Evolutionary conservation across 2,329 filamentous ascomycete genomes (phyloP).

Genomic region (Penicillium sp.): DNA sequence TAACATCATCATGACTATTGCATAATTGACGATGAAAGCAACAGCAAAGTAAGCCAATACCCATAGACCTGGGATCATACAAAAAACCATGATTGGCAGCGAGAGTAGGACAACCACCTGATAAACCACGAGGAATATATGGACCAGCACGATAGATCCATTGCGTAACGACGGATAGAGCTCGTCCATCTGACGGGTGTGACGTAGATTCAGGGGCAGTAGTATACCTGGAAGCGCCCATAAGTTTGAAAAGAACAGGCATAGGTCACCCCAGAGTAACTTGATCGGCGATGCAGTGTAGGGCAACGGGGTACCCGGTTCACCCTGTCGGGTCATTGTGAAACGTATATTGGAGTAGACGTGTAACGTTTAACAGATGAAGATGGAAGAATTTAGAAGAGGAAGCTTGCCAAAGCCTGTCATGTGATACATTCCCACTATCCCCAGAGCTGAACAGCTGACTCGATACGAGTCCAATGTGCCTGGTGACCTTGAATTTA

Average conservation of each 20-base stretch:
- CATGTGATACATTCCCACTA: slow-evolving; percentile 3
- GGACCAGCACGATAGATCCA: slow-evolving; percentile 56
- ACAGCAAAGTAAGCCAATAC: slow-evolving; percentile 29
- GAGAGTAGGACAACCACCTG: slow-evolving; percentile 62
- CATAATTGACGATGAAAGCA: slow-evolving; percentile 31
- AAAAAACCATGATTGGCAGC: slow-evolving; percentile 52
- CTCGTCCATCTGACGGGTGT: slow-evolving; percentile 61
- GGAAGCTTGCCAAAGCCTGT: background rate
- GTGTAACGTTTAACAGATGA: background rate
- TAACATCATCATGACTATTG: slow-evolving; percentile 32
- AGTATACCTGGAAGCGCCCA: slow-evolving; percentile 58
- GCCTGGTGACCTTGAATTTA: background rate
- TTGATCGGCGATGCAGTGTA: slow-evolving; percentile 42
- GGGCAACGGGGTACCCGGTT: slow-evolving; percentile 29
- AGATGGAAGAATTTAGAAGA: background rate
- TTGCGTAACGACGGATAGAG: slow-evolving; percentile 60
- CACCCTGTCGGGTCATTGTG: slow-evolving; percentile 6
- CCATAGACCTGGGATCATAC: slow-evolving; percentile 42
- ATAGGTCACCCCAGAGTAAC: slow-evolving; percentile 43
- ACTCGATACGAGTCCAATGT: background rate
- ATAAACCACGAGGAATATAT: slow-evolving; percentile 58
- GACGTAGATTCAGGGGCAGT: slow-evolving; percentile 55
- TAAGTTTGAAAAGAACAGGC: slow-evolving; percentile 35
- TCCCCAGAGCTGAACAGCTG: background rate
- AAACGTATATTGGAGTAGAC: background rate